Evolutionary conservation across 2,329 filamentous ascomycete genomes (phyloP), one percentile per base, ranked within the genome.

Genomic region (Ophiocordyceps camponoti-leonardi): DNA sequence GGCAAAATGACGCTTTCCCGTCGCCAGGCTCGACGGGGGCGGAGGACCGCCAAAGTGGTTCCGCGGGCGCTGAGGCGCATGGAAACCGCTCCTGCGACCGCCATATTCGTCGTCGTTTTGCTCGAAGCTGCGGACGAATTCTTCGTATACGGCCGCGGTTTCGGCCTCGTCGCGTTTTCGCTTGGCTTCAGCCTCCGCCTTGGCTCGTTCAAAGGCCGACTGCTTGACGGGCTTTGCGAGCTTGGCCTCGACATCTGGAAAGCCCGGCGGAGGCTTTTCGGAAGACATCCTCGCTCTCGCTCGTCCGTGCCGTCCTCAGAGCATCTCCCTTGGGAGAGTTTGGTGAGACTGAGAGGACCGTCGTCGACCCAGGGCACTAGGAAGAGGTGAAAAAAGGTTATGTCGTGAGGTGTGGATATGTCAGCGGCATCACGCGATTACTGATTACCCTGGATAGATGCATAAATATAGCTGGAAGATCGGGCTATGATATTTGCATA

Each of bases 181-280:
- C 66, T 94, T 94, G 22, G 86, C 86, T 67, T 94, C 86, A 47
- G 84, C 85, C 60, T 94, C 86, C 48, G 85, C 85, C 61, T 84
- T 86, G 61, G 93, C 84, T 54, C 81, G 81, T 65, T 94, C 88
- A 60, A 93, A 94, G 23, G 83, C 73, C 19, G 86, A 93, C 58
- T 92, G 85, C 63, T 88, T 92, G 49, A 80, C 73, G 0, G 85
- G 79, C 43, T 85, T 85, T 46, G 82, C 77, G 44, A 92, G 77
- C 63, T 93, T 94, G 44, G 79, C 74, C 47, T 81, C 76, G 48
- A 85, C 71, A 55, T 86, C 77, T 14, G 84, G 81, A 56, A 90
- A 88, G 48, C 70, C 66, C 56, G 64, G 55, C 45, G 69, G 58
- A 51, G 68, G 67, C 52, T 70, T 69, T 49, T 62, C 64, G 49